phyloP scores from a whole-genome alignment of 1,284 basidiomycete species.

The Irpex sp. region DNA sequence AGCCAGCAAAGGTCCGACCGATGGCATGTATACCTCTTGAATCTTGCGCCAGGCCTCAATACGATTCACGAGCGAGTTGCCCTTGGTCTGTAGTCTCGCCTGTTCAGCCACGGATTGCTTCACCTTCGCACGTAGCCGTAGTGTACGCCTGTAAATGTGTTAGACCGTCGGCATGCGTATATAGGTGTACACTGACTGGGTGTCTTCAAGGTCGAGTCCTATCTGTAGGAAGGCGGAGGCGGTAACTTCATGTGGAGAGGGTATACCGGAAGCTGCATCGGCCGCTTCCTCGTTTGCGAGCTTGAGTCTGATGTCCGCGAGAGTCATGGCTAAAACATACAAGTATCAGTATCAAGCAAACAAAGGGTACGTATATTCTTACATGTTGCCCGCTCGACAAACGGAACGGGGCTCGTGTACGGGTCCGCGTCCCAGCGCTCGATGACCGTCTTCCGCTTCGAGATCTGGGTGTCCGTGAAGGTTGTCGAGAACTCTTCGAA shows the following conservation, averaged over 20 bases:
- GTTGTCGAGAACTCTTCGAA: constrained; percentile 3
- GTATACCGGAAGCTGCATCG: not conserved
- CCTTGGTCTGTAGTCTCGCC: constrained; percentile 5
- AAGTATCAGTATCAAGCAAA: not conserved
- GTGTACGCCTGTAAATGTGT: not conserved
- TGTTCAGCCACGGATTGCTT: not conserved
- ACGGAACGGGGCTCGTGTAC: constrained; percentile 8
- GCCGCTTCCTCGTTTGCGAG: constrained; percentile 7
- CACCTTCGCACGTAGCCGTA: not conserved
- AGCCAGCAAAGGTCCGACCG: not conserved
- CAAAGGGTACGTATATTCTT: not conserved
- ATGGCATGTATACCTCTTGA: constrained; percentile 13
- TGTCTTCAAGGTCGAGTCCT: constrained; percentile 12
- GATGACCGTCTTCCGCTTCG: constrained; percentile 9
- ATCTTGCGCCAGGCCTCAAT: constrained; percentile 6
- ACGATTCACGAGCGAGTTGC: constrained; percentile 1
- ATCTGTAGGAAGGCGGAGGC: constrained; percentile 5
- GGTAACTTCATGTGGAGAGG: constrained; percentile 6
- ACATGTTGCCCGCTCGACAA: not conserved
- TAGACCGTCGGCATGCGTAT: not conserved
- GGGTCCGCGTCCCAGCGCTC: constrained; percentile 12
- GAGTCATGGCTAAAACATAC: not conserved
- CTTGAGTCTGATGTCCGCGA: constrained; percentile 2
- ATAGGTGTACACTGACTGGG: constrained; percentile 9
- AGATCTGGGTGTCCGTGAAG: not conserved